These are phyloP conservation scores for Backusella sp. DNA, from an alignment of 192 early-diverging fungal species.

Conservation along the genomic window DNA sequence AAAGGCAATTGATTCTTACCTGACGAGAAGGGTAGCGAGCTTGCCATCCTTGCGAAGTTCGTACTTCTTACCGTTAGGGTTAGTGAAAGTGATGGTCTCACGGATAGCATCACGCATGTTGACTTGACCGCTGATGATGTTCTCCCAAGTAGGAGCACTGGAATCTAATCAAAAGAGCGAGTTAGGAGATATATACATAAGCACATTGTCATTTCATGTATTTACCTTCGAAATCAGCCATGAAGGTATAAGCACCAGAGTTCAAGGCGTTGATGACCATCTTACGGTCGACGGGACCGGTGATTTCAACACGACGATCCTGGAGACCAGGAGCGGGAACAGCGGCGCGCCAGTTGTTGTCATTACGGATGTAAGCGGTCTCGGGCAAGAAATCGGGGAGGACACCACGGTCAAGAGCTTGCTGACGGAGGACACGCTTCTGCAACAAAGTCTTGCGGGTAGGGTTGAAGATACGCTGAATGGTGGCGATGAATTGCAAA, in stretches of 20 bases:
- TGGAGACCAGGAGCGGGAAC: constrained; percentile 85
- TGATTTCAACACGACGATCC: constrained; percentile 96
- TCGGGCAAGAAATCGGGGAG: constrained; percentile 92
- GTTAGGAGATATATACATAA: constrained; percentile 4
- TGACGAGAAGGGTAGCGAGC: constrained; percentile 87
- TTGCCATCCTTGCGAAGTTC: constrained; percentile 87
- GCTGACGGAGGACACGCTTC: constrained; percentile 74
- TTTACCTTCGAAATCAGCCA: constrained; percentile 94
- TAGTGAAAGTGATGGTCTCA: constrained; percentile 83
- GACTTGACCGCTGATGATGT: constrained; percentile 84
- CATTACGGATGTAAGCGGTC: constrained; percentile 88
- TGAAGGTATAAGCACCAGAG: constrained; percentile 90
- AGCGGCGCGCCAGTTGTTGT: constrained; percentile 88
- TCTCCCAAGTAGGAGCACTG: constrained; percentile 96
- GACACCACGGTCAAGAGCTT: constrained; percentile 74
- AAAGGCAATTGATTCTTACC: constrained; percentile 44
- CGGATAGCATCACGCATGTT: constrained; percentile 94
- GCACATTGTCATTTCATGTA: constrained; percentile 4
- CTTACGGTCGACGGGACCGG: constrained; percentile 96
- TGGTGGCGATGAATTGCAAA: constrained; percentile 81
- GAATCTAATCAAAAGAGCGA: constrained; percentile 64
- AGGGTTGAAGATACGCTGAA: constrained; percentile 89
- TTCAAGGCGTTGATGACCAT: constrained; percentile 99
- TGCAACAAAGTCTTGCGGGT: constrained; percentile 87
- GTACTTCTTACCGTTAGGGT: constrained; percentile 93